These are phyloP conservation scores for Penicillium waksmanii DNA, from an alignment of 495 filamentous ascomycete species.

Conservation along the genomic window DNA sequence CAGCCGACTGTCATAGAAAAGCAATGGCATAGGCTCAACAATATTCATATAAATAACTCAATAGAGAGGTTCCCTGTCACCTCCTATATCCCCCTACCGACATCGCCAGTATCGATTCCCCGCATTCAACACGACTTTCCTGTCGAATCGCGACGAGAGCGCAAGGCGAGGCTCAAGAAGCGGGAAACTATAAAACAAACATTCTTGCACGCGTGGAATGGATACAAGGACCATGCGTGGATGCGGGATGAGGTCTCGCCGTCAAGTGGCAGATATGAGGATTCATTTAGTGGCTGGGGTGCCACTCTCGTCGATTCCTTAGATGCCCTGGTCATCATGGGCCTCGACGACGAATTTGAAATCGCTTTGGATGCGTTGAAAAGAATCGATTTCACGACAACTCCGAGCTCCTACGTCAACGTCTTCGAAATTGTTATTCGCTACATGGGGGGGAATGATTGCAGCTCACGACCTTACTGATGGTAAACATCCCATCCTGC, in stretches of 20 bases:
- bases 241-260: constrained; percentile 77
- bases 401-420: constrained; percentile 60
- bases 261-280: constrained; percentile 53
- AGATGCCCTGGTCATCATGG: constrained; percentile 68
- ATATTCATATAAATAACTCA: constrained; percentile 49
- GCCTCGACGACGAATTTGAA: constrained; percentile 60
- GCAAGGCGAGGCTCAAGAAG: constrained; percentile 45
- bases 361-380: constrained; percentile 57
- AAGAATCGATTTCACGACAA: constrained; percentile 58
- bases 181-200: constrained; percentile 64
- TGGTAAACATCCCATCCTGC: constrained; percentile 64
- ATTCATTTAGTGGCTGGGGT: constrained; percentile 66
- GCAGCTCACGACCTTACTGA: constrained; percentile 81
- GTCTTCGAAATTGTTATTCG: constrained; percentile 90
- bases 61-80: constrained; percentile 53
- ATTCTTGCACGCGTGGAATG: constrained; percentile 74
- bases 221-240: constrained; percentile 80
- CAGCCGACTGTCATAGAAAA: constrained; percentile 18
- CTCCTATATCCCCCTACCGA: constrained; percentile 53
- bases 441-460: constrained; percentile 82
- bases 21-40: constrained; percentile 5
- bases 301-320: constrained; percentile 63
- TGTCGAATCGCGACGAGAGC: constrained; percentile 40
- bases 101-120: constrained; percentile 47
- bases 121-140: constrained; percentile 57